A percentile compares a stretch with the other conserved stretches of the same genome.
phyloP scores from a whole-genome alignment of 495 filamentous ascomycete genomes.

The Lasiosphaeria hispida region DNA sequence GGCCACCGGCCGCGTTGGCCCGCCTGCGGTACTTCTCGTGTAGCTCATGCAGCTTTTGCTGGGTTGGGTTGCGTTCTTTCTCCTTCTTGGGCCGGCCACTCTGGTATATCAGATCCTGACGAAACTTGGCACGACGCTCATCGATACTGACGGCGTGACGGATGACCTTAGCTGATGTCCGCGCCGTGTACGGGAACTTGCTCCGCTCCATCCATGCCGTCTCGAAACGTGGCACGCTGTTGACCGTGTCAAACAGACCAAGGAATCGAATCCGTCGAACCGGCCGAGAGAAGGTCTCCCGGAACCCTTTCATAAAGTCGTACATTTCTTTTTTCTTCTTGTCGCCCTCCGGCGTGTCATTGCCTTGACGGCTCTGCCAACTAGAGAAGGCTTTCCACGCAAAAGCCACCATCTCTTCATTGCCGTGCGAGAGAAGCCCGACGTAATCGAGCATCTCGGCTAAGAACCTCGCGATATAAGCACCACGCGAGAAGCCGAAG shows the following conservation, averaged over 20 bases:
- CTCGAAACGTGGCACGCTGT: slow-evolving; percentile 79
- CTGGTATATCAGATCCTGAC: slow-evolving; percentile 71
- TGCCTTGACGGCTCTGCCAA: slow-evolving; percentile 70
- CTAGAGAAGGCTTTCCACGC: slow-evolving; percentile 87
- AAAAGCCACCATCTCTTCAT: slow-evolving; percentile 81
- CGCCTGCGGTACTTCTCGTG: slow-evolving; percentile 39
- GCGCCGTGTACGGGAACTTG: slow-evolving; percentile 79
- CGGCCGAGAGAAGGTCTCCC: slow-evolving; percentile 79
- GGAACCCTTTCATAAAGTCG: slow-evolving; percentile 76
- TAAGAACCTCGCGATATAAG: slow-evolving; percentile 84
- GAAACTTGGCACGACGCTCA: slow-evolving; percentile 68
- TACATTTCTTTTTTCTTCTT: slow-evolving; percentile 62
- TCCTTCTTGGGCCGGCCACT: slow-evolving; percentile 34
- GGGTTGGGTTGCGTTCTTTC: slow-evolving; percentile 32
- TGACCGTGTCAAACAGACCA: slow-evolving; percentile 74
- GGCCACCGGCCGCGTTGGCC: not conserved
- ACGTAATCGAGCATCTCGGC: slow-evolving; percentile 86
- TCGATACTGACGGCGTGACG: slow-evolving; percentile 78
- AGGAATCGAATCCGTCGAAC: slow-evolving; percentile 70
- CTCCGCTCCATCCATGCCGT: slow-evolving; percentile 80
- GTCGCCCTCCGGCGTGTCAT: slow-evolving; percentile 56
- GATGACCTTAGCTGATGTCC: slow-evolving; percentile 66
- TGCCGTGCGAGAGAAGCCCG: slow-evolving; percentile 75
- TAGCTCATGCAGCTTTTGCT: slow-evolving; percentile 41
- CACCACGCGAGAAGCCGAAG: slow-evolving; percentile 82